Conservation (phyloP, 352 stramenopile species). For the Globisporangium barbulae region DNA sequence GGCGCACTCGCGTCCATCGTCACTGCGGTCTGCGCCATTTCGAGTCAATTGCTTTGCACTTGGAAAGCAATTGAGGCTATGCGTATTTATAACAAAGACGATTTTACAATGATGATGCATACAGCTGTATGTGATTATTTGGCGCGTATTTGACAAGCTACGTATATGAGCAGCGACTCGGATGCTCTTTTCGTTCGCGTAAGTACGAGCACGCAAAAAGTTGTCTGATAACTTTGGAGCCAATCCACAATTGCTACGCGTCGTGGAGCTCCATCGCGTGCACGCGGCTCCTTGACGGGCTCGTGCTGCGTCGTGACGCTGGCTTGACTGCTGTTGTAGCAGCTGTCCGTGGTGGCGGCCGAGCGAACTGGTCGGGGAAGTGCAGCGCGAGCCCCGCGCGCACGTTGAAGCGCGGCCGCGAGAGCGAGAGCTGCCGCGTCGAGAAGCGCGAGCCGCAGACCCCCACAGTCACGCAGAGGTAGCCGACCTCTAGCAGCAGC, state of each 20-base stretch:
- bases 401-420: slow-evolving; percentile 53
- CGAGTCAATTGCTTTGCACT: neutral
- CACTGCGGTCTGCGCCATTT: neutral
- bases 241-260: neutral
- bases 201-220: too few relatives aligned
- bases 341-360: neutral
- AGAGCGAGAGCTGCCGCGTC: slow-evolving; percentile 49
- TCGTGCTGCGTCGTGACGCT: neutral
- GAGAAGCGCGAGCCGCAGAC: slow-evolving; percentile 57
- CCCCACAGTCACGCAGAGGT: slow-evolving; percentile 51
- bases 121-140: too few relatives aligned
- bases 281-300: neutral
- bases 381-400: slow-evolving; percentile 47
- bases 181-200: too few relatives aligned
- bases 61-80: too few relatives aligned
- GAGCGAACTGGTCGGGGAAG: slow-evolving; percentile 26
- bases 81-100: too few relatives aligned
- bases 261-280: neutral
- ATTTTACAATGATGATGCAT: too few relatives aligned
- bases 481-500: slow-evolving; percentile 51
- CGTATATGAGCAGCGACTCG: too few relatives aligned
- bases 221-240: neutral
- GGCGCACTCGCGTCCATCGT: neutral
- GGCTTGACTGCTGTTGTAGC: neutral
- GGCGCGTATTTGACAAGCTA: too few relatives aligned